Percentiles rank a stretch among this genome's conserved stretches.
Conservation (phyloP, 2,329 filamentous ascomycete species). For the Lasiodiplodia hormozganensis region DNA sequence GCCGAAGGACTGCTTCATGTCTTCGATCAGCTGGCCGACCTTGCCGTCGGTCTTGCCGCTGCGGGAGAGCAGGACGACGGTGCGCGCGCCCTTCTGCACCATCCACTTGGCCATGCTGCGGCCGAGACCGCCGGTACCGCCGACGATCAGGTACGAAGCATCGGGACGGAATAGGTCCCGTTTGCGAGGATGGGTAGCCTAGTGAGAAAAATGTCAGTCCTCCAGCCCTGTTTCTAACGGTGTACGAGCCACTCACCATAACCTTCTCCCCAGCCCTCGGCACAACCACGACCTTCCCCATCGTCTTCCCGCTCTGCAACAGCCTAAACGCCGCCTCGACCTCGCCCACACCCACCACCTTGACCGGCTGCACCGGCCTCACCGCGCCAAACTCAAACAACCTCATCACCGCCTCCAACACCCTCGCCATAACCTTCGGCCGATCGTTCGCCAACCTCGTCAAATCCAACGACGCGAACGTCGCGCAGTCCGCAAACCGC, state of each 20-base stretch:
- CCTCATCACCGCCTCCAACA: conserved; percentile 26
- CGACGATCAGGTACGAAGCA: conserved; percentile 39
- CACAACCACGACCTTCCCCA: conserved; percentile 35
- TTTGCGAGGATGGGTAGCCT: conserved; percentile 17
- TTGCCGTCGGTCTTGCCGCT: conserved; percentile 19
- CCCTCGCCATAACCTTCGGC: background rate
- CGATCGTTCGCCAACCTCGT: conserved; percentile 14
- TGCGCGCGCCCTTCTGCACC: conserved; percentile 36
- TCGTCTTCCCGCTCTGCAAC: conserved; percentile 31
- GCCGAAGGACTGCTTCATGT: background rate
- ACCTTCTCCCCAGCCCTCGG: conserved; percentile 35
- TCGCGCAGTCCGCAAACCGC: conserved; percentile 32
- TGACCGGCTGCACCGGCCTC: conserved; percentile 22
- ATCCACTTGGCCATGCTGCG: conserved; percentile 39
- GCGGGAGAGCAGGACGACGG: conserved; percentile 37
- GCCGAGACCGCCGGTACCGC: conserved; percentile 40
- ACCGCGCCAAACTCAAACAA: conserved; percentile 20
- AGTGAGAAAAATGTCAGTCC: background rate
- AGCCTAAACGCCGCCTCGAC: conserved; percentile 32
- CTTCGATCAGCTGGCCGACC: conserved; percentile 9
- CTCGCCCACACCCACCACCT: conserved; percentile 33
- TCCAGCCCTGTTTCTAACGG: no score
- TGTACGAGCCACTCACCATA: conserved; percentile 29
- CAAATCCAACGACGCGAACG: conserved; percentile 28
- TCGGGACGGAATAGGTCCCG: conserved; percentile 31